Evolutionary conservation across 129 eudicot species (phyloP), one percentile per base, ranked within the genome.

Genomic region (Pulicaria dysenterica): DNA sequence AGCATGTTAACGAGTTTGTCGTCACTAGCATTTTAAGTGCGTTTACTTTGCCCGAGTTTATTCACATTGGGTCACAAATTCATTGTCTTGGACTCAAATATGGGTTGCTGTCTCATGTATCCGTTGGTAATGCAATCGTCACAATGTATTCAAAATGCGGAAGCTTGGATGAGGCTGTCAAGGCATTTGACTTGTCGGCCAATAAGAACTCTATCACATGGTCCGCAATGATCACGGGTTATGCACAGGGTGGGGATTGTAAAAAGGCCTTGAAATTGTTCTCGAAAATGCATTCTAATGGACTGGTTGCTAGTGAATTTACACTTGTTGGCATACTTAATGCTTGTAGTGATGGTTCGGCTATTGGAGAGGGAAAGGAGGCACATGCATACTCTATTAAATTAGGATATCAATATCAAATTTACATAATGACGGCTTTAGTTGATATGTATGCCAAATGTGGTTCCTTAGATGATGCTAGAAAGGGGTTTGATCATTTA

Each of bases 161-260:
- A 67, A 80, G 84, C 49, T 77, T 83, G 60, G 85, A 82, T 39
- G 88, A 82, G 77, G 90, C 96, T 0, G 58, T 76, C 50, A 71
- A 62, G 58, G 78, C 85, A 40, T 94, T 94, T 79, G 91, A 84
- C 66, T 42, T 69, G 34, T 81, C 85, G 1, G 58, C n/a, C 43
- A 74, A 84, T 53, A 90, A 83, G 82, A 90, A 88, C 73, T 45
- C 87, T 3, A 87, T 94, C 49, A 87, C 96, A 5, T 94, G 98
- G 98, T 90, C 98, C 49, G 98, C 98, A 2, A 82, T 94, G 91
- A 80, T 94, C 19, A 94, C 98, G 9, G 98, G 97, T n/a, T 85
- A 80, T 66, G 95, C 97, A 7, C 96, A 94, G 51, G 79, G 83
- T 77, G 98, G 96, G 38, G 85, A 87, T 51, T 71, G 83, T 68